These are phyloP conservation scores for Malus hybrid DNA, from an alignment of 331 rosid genomes.

Conservation along the genomic window DNA sequence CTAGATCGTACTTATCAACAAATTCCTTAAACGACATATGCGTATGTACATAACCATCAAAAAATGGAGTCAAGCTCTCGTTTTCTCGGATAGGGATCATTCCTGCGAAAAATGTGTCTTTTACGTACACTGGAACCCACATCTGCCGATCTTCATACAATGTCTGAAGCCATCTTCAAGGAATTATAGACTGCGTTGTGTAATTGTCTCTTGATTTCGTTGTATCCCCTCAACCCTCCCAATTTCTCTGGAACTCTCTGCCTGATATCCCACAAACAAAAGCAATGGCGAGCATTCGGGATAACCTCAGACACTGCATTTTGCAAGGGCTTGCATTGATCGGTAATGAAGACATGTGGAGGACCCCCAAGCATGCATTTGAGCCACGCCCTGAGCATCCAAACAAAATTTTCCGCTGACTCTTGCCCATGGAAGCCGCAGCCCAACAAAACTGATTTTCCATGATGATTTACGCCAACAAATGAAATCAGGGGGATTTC, in stretches of 20 bases:
- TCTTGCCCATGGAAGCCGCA: constrained; percentile 69
- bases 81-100: constrained; percentile 42
- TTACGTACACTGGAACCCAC: constrained; percentile 74
- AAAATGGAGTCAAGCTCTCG: constrained; percentile 44
- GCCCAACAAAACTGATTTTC: constrained; percentile 59
- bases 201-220: constrained; percentile 45
- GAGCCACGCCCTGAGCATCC: constrained; percentile 67
- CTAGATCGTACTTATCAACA: constrained; percentile 63
- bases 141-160: constrained; percentile 44
- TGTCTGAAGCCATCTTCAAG: constrained; percentile 58
- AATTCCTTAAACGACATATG: constrained; percentile 67
- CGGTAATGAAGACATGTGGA: constrained; percentile 53
- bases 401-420: constrained; percentile 46
- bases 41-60: constrained; percentile 63
- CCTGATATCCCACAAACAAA: constrained; percentile 49
- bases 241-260: constrained; percentile 67
- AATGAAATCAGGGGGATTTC: constrained; percentile 66
- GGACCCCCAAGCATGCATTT: constrained; percentile 57
- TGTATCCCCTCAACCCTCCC: constrained; percentile 75
- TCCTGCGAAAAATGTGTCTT: constrained; percentile 56
- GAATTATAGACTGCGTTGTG: constrained; percentile 44
- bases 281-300: constrained; percentile 60
- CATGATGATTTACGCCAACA: constrained; percentile 63
- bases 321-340: constrained; percentile 54
- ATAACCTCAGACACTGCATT: constrained; percentile 55